phyloP scores from a whole-genome alignment of 371 early-diverging fungal species.

The Mucor mucedo region DNA sequence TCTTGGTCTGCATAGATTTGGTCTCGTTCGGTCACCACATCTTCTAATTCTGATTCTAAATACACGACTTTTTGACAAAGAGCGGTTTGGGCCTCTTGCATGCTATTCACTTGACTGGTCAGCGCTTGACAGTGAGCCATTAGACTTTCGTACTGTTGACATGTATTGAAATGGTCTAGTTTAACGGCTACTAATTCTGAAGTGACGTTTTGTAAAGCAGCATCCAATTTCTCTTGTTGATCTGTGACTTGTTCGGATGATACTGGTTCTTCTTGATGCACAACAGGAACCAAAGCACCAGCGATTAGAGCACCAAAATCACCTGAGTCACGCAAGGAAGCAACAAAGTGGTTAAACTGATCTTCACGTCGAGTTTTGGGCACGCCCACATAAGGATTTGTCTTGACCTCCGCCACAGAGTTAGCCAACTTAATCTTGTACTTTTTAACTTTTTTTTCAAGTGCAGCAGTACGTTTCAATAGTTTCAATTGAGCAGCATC shows the following conservation, averaged over 20 bases:
- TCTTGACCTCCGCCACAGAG: not conserved
- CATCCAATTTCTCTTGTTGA: slow-evolving; percentile 12
- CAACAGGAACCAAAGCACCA: slow-evolving; percentile 32
- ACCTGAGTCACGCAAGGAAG: slow-evolving; percentile 44
- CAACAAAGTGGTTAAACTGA: slow-evolving; percentile 42
- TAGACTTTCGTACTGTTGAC: slow-evolving; percentile 48
- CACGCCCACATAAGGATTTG: not conserved
- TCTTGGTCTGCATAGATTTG: slow-evolving; percentile 44
- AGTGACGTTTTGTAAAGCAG: slow-evolving; percentile 34
- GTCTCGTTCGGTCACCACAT: slow-evolving; percentile 36
- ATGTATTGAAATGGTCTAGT: slow-evolving; percentile 45
- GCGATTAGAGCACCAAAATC: slow-evolving; percentile 55
- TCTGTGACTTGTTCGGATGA: not conserved
- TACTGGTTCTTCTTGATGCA: not conserved
- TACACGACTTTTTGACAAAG: slow-evolving; percentile 32
- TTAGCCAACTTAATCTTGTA: slow-evolving; percentile 43
- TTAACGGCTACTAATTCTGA: slow-evolving; percentile 46
- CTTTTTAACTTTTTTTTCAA: slow-evolving; percentile 45
- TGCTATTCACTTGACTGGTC: slow-evolving; percentile 26
- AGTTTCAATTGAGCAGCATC: slow-evolving; percentile 42
- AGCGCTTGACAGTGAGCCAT: slow-evolving; percentile 44
- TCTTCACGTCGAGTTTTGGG: slow-evolving; percentile 10
- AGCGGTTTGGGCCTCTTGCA: slow-evolving; percentile 20
- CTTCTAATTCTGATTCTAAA: slow-evolving; percentile 36
- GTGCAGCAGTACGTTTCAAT: slow-evolving; percentile 33